These are phyloP conservation scores for Powellomyces hirtus DNA, from an alignment of 192 early-diverging fungal species.

Conservation along the genomic window DNA sequence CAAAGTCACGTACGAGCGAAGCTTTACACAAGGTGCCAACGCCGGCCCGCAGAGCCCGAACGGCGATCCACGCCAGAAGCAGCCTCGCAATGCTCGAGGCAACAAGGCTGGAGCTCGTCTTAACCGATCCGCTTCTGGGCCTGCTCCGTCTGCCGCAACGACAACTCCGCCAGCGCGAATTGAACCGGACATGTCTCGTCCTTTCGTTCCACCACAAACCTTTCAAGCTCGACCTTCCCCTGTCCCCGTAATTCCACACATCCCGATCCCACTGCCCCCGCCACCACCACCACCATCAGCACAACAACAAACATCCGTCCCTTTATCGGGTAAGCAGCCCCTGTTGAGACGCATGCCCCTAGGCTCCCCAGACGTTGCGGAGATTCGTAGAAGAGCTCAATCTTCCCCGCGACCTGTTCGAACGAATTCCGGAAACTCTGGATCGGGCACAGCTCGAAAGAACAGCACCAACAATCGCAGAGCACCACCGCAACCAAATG, in stretches of 20 bases:
- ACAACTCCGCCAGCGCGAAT: neutral
- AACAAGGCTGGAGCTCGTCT: neutral
- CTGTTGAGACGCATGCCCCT: neutral
- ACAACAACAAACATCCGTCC: neutral
- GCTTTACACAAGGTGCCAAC: constrained; percentile 8
- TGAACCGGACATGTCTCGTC: too few species aligned
- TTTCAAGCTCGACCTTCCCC: too few species aligned
- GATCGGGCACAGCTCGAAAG: too few species aligned
- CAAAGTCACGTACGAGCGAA: constrained; percentile 27
- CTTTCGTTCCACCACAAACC: too few species aligned
- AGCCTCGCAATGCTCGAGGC: neutral
- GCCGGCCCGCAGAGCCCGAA: neutral
- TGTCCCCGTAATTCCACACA: too few species aligned
- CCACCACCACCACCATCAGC: neutral
- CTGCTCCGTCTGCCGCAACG: neutral
- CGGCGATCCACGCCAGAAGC: neutral
- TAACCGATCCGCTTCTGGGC: neutral
- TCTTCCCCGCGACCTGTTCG: too few species aligned
- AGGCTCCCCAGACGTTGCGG: constrained; percentile 1
- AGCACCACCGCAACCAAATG: too few species aligned
- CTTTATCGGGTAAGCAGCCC: neutral
- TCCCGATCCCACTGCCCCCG: neutral
- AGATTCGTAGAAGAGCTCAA: neutral
- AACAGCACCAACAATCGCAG: too few species aligned
- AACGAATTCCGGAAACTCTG: too few species aligned